Conservation (phyloP, 148 eudicot genomes). For the Rhododendron henanense region DNA sequence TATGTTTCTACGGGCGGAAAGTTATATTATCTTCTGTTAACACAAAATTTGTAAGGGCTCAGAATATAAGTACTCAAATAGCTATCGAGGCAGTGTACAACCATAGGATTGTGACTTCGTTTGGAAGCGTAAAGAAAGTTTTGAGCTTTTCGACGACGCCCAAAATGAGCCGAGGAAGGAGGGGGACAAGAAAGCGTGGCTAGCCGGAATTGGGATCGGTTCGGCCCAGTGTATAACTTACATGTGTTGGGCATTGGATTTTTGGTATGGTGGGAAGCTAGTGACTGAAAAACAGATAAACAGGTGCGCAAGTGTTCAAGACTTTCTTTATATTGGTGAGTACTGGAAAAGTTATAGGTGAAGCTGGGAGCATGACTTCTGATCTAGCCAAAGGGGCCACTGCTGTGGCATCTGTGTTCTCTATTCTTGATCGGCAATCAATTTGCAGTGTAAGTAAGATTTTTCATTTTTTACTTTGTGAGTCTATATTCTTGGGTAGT, state of each 20-base stretch:
- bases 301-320: slow-evolving; percentile 82
- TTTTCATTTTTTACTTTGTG: neutral
- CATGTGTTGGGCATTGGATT: slow-evolving; percentile 91
- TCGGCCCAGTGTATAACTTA: slow-evolving; percentile 87
- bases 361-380: slow-evolving; percentile 97
- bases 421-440: slow-evolving; percentile 70
- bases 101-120: slow-evolving; percentile 84
- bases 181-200: slow-evolving; percentile 71
- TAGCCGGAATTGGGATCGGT: slow-evolving; percentile 82
- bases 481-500: neutral
- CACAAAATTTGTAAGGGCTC: slow-evolving; percentile 57
- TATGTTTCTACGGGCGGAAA: slow-evolving; percentile 77
- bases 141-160: slow-evolving; percentile 48
- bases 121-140: slow-evolving; percentile 54
- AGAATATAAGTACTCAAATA: slow-evolving; percentile 69
- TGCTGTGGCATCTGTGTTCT: slow-evolving; percentile 78
- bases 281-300: slow-evolving; percentile 55
- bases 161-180: slow-evolving; percentile 47
- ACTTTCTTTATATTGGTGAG: slow-evolving; percentile 88
- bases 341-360: slow-evolving; percentile 92
- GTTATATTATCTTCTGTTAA: slow-evolving; percentile 63
- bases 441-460: slow-evolving; percentile 10
- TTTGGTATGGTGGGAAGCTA: slow-evolving; percentile 84
- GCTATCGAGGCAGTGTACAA: slow-evolving; percentile 92
- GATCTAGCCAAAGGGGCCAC: slow-evolving; percentile 85